Conservation (phyloP, 2,329 filamentous ascomycete species). For the Stylonectria norvegica region DNA sequence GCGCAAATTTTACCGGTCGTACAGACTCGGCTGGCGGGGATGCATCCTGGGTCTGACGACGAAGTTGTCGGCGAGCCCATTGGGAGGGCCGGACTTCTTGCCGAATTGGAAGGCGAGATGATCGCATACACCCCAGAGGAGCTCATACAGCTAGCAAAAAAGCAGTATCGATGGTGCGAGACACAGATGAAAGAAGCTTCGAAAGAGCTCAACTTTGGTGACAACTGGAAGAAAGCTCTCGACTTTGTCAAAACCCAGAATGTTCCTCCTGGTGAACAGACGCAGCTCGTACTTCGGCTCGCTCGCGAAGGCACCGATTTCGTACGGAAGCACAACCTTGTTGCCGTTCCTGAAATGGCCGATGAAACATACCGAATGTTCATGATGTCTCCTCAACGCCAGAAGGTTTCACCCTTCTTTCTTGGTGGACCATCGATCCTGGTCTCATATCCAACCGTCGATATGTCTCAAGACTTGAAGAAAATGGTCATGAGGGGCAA, state of each 20-base stretch:
- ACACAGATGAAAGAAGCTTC: conserved; percentile 52
- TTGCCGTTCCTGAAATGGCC: conserved; percentile 52
- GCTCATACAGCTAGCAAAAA: conserved; percentile 47
- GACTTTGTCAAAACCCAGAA: conserved; percentile 54
- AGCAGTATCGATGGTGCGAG: conserved; percentile 55
- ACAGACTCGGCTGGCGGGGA: conserved; percentile 42
- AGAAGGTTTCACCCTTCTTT: conserved; percentile 58
- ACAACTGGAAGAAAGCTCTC: conserved; percentile 51
- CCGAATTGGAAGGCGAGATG: conserved; percentile 54
- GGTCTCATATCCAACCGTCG: conserved; percentile 53
- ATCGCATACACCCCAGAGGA: conserved; percentile 58
- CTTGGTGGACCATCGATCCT: conserved; percentile 52
- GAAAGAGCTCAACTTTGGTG: conserved; percentile 43
- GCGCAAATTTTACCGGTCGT: conserved; percentile 35
- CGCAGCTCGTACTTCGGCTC: conserved; percentile 49
- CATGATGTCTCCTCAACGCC: conserved; percentile 52
- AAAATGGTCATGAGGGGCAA: conserved; percentile 59
- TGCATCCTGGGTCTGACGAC: conserved; percentile 40
- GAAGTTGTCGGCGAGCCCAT: conserved; percentile 57
- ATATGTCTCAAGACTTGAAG: conserved; percentile 53
- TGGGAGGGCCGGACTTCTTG: conserved; percentile 47
- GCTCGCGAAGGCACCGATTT: conserved; percentile 50
- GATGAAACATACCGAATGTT: conserved; percentile 53
- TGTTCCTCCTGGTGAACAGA: conserved; percentile 52
- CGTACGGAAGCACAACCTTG: conserved; percentile 51